phyloP scores from a whole-genome alignment of 306 rosid species.

The Prunus salicina region DNA sequence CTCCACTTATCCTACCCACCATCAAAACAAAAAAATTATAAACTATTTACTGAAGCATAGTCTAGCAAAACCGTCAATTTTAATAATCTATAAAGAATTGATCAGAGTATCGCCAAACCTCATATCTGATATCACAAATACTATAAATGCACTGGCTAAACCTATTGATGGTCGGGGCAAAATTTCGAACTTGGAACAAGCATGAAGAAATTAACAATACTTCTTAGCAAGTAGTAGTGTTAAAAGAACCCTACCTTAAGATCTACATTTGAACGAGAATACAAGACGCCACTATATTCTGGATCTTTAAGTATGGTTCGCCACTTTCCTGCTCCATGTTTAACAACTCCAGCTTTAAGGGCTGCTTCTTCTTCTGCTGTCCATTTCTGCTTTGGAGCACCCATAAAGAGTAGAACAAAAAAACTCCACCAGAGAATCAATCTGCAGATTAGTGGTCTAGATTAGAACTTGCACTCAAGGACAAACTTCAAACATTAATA shows the following conservation, averaged over 20 bases:
- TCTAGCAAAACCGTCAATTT: constrained; percentile 17
- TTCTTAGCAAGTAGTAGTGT: not conserved
- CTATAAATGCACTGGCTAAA: not conserved
- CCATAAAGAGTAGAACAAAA: constrained; percentile 50
- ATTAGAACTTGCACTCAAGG: constrained; percentile 3
- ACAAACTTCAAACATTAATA: not conserved
- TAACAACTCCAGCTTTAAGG: constrained; percentile 92
- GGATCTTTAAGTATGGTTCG: constrained; percentile 95
- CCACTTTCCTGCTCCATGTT: constrained; percentile 99
- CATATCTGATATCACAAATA: not conserved
- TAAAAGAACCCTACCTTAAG: constrained; percentile 65
- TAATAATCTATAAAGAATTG: not conserved
- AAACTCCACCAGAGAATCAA: constrained; percentile 16
- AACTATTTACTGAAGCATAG: not conserved
- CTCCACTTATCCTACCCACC: constrained; percentile 89
- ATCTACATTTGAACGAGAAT: constrained; percentile 92
- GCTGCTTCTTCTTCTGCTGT: constrained; percentile 89
- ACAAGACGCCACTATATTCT: constrained; percentile 69
- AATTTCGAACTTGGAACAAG: too few species aligned
- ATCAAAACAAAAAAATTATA: constrained; percentile 21
- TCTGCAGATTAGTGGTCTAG: constrained; percentile 21
- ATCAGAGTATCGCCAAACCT: not conserved
- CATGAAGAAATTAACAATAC: too few species aligned
- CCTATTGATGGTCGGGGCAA: too few species aligned
- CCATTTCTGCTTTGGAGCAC: constrained; percentile 99